phyloP scores from a whole-genome alignment of 192 early-diverging fungal genomes.

The Linnemannia hyalina region DNA sequence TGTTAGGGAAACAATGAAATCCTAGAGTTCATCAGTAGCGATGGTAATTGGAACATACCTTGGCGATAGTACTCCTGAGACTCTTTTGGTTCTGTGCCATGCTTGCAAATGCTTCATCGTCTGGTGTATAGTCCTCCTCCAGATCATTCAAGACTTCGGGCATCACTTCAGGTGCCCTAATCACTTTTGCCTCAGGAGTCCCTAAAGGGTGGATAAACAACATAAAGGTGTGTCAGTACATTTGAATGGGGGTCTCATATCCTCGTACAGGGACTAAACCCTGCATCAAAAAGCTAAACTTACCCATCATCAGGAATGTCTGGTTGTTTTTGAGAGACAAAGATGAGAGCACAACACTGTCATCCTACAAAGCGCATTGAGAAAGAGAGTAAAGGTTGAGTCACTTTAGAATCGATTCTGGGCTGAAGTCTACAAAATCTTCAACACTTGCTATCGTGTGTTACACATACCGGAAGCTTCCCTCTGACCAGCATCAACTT shows the following conservation, averaged over 20 bases:
- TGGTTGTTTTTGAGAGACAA: conserved; percentile 48
- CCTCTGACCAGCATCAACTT: conserved; percentile 82
- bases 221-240: neutral
- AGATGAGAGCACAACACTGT: conserved; percentile 41
- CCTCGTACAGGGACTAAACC: neutral
- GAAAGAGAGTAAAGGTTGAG: neutral
- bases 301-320: conserved; percentile 58
- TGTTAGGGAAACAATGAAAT: neutral
- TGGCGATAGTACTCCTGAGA: conserved; percentile 57
- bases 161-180: conserved; percentile 63
- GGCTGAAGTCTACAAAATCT: neutral
- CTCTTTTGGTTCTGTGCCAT: conserved; percentile 60
- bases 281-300: neutral
- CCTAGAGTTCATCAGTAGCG: neutral
- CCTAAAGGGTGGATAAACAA: conserved; percentile 42
- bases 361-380: conserved; percentile 21
- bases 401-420: neutral
- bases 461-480: conserved; percentile 65
- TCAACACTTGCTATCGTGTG: neutral
- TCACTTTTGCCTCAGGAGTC: conserved; percentile 68
- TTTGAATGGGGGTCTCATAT: neutral
- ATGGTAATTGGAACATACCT: conserved; percentile 41
- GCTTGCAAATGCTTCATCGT: conserved; percentile 56
- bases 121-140: conserved; percentile 67
- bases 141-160: conserved; percentile 70